Evolutionary conservation across 371 early-diverging fungal species (phyloP).

Genomic region (Rhizopus sp.): DNA sequence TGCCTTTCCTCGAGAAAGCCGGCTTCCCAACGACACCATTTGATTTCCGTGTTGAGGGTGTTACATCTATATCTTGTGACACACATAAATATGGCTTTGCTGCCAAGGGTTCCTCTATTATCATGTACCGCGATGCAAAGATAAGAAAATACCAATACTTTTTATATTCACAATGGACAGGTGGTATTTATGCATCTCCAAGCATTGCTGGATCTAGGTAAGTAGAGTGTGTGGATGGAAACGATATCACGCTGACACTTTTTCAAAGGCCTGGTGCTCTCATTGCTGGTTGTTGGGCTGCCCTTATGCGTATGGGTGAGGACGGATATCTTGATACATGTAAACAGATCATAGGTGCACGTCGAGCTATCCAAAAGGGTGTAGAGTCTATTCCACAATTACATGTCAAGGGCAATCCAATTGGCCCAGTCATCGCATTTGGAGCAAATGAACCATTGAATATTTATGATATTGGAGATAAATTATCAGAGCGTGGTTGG

Average conservation of each 20-base stretch:
- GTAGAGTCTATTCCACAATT: constrained; percentile 71
- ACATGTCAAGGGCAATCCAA: constrained; percentile 84
- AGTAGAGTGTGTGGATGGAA: background rate
- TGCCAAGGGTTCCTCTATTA: constrained; percentile 95
- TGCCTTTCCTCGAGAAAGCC: constrained; percentile 92
- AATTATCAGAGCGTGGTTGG: constrained; percentile 78
- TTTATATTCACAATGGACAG: constrained; percentile 89
- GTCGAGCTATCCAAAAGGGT: constrained; percentile 70
- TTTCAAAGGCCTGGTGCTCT: constrained; percentile 82
- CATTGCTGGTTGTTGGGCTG: constrained; percentile 96
- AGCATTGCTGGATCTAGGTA: constrained; percentile 90
- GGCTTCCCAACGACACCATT: constrained; percentile 81
- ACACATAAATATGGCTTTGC: constrained; percentile 98
- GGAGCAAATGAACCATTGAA: constrained; percentile 67
- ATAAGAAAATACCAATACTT: constrained; percentile 93
- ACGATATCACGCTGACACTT: background rate
- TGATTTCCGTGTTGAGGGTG: constrained; percentile 93
- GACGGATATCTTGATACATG: constrained; percentile 86
- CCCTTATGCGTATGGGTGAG: constrained; percentile 86
- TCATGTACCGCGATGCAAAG: constrained; percentile 83
- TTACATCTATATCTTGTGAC: constrained; percentile 95
- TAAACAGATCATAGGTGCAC: constrained; percentile 77
- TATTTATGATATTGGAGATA: constrained; percentile 86
- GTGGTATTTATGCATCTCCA: constrained; percentile 96
- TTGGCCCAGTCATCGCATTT: constrained; percentile 88